Conservation (phyloP, 164 flowering plant genomes). For the Aristolochia californica region DNA sequence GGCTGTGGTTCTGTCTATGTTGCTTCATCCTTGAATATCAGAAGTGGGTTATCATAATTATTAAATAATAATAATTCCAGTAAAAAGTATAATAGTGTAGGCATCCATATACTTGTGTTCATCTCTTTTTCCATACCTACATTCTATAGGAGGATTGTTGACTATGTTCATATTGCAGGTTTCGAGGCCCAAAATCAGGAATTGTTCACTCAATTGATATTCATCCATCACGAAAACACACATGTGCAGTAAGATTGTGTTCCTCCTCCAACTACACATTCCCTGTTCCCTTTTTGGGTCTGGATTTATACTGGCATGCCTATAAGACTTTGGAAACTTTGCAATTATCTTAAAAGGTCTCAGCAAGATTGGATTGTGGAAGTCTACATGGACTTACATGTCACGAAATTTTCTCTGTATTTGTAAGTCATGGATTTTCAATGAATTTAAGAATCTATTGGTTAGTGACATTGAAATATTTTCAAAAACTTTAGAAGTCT, state of each 20-base stretch:
- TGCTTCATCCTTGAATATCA: too few species aligned
- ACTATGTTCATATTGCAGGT: slow-evolving; percentile 27
- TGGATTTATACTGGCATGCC: neutral
- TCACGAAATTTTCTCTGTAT: neutral
- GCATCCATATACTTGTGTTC: neutral
- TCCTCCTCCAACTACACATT: neutral
- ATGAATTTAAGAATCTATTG: too few species aligned
- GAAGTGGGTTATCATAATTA: too few species aligned
- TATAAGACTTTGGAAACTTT: neutral
- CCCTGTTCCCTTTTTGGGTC: too few species aligned
- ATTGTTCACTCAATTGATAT: slow-evolving; percentile 84
- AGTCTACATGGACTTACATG: too few species aligned
- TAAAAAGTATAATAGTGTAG: too few species aligned
- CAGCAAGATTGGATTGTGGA: too few species aligned
- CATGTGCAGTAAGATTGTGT: slow-evolving; percentile 47
- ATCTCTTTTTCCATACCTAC: neutral
- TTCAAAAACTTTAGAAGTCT: too few species aligned
- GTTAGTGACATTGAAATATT: neutral
- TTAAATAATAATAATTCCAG: too few species aligned
- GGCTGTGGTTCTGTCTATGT: too few species aligned
- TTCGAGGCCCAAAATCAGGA: slow-evolving; percentile 42
- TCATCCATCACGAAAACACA: slow-evolving; percentile 88
- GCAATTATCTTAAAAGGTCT: neutral
- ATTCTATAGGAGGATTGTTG: too few species aligned
- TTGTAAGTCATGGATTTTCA: too few species aligned